Evolutionary conservation across 495 filamentous ascomycete genomes (phyloP), one percentile per base, ranked within the genome.

Genomic region (Hypoxylon subgilvum): DNA sequence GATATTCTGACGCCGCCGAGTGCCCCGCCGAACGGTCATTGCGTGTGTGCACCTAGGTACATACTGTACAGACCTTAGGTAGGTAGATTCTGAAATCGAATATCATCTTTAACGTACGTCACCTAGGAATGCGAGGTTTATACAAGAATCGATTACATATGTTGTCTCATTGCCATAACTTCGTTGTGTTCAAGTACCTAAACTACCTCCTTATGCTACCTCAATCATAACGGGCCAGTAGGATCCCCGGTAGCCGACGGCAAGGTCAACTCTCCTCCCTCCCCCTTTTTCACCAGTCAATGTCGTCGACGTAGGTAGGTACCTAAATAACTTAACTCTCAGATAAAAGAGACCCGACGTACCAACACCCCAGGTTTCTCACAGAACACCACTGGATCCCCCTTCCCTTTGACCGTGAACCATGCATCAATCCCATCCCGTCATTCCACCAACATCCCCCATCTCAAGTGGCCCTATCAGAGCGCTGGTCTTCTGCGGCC

Each of bases 111-210:
- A n/a, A n/a, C n/a, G n/a, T n/a, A n/a, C n/a, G n/a, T n/a, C n/a
- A n/a, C n/a, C n/a, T n/a, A n/a, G n/a, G n/a, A n/a, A n/a, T n/a
- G n/a, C n/a, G n/a, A n/a, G n/a, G n/a, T n/a, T n/a, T n/a, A n/a
- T n/a, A n/a, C n/a, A n/a, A n/a, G n/a, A n/a, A 13, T 57, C 28
- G 18, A 43, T 63, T 63, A 52, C 43, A 56, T 46, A 52, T 47
- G 35, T 21, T 18, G 44, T 63, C 42, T 55, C 54, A 59, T 64
- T 64, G 61, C 50, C 61, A 54, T 64, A 59, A 43, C 54, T 46
- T 64, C 54, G 50, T 59, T 49, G 19, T n/a, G n/a, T n/a, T n/a
- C n/a, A n/a, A n/a, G n/a, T n/a, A n/a, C n/a, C n/a, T n/a, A n/a
- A n/a, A n/a, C n/a, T n/a, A 25, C 46, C 42, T 52, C 46, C 14